phyloP scores from a whole-genome alignment of 2,329 filamentous ascomycete species.

The Didymosphaeria variabile region DNA sequence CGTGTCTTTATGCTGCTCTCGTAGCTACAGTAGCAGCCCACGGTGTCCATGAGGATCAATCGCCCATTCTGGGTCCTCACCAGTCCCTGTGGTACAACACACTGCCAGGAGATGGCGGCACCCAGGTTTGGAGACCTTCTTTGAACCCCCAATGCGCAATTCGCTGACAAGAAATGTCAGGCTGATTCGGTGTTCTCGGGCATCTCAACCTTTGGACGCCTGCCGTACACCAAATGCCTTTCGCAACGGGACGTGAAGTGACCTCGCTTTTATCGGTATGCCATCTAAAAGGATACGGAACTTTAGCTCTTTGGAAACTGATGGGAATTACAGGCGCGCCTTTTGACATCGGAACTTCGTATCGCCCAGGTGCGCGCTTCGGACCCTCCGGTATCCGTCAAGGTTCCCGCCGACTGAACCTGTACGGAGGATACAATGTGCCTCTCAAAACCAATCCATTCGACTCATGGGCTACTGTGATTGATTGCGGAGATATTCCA shows the following conservation, averaged over 20 bases:
- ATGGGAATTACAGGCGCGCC: slow-evolving; percentile 67
- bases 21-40: slow-evolving; percentile 62
- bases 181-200: slow-evolving; percentile 89
- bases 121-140: slow-evolving; percentile 65
- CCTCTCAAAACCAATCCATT: slow-evolving; percentile 82
- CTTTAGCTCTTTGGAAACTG: slow-evolving; percentile 14
- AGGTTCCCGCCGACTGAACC: slow-evolving; percentile 81
- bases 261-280: slow-evolving; percentile 84
- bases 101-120: slow-evolving; percentile 83
- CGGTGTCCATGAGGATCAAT: slow-evolving; percentile 65
- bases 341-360: slow-evolving; percentile 87
- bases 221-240: slow-evolving; percentile 81
- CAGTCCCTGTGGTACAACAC: slow-evolving; percentile 83
- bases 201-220: slow-evolving; percentile 83
- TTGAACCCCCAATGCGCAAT: background rate
- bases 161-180: slow-evolving; percentile 54
- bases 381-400: slow-evolving; percentile 86
- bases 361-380: slow-evolving; percentile 83
- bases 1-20: slow-evolving; percentile 54
- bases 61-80: slow-evolving; percentile 72
- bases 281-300: no score
- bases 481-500: slow-evolving; percentile 86
- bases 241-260: slow-evolving; percentile 75
- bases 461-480: slow-evolving; percentile 78
- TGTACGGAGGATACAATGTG: slow-evolving; percentile 90